Evolutionary conservation across 768 basidiomycete genomes (phyloP).

Genomic region (Megacollybia marginata): DNA sequence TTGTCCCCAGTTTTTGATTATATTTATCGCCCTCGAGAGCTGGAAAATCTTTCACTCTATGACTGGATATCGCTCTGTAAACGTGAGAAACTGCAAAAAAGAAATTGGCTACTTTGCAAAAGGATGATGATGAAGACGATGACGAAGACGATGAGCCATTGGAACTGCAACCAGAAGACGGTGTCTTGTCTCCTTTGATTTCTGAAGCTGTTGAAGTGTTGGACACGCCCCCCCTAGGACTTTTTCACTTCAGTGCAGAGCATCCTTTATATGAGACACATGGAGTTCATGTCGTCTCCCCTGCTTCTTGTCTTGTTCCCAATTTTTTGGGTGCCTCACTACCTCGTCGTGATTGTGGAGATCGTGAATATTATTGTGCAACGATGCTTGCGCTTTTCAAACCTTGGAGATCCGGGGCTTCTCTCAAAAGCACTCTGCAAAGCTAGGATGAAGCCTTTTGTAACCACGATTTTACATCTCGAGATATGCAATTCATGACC

Average conservation of each 20-base stretch:
- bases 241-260: neutral
- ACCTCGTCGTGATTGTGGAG: slow-evolving; percentile 10
- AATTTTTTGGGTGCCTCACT: slow-evolving; percentile 9
- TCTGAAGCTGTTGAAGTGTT: too few species aligned
- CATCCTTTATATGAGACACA: neutral
- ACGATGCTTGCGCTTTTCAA: too few species aligned
- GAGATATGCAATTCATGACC: slow-evolving; percentile 3
- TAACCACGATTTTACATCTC: slow-evolving; percentile 1
- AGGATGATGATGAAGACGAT: too few species aligned
- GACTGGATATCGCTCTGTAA: too few species aligned
- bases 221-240: too few species aligned
- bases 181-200: too few species aligned
- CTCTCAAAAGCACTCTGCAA: neutral
- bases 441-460: slow-evolving; percentile 4
- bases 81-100: too few species aligned
- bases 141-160: too few species aligned
- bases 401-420: neutral
- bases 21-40: neutral
- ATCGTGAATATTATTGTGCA: too few species aligned
- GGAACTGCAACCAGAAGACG: neutral
- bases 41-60: neutral
- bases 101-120: too few species aligned
- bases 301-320: too few species aligned
- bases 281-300: neutral
- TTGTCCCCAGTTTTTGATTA: neutral